Base-by-base conservation (phyloP, 2,329 filamentous ascomycete genomes). In the Beauveria brongniartii region DNA sequence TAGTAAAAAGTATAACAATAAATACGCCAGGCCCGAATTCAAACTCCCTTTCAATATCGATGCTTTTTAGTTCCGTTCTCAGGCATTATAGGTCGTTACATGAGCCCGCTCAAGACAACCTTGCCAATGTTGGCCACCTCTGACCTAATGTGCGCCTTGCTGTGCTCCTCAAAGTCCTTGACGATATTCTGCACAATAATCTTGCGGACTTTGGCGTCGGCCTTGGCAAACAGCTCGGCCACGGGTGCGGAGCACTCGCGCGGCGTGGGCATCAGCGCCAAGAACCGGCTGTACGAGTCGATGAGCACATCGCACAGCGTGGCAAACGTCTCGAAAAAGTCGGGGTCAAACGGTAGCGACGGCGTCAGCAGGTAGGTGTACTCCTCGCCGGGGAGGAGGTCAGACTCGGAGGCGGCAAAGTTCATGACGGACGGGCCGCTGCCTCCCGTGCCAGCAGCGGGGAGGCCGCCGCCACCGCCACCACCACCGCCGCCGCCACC, bases 241-340 rank as follows among this genome's bases (percentile, higher is more conserved):
- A 97, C 80, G 0, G 79, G 74, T 0, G 85, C 81, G 5, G 81
- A 84, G 69, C 90, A 94, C 55, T 89, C 82, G 28, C 88, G 83
- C 1, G 92, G 88, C 3, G 85, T 85, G n/a, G 86, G 82, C 24
- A 97, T 79, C 62, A 99, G 78, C 48, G 80, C 80, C 68, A 95
- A 78, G 30, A 99, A 84, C 59, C 87, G 85, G 41, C 86, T 86
- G 75, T 99, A 99, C 69, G 87, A 91, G 72, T 97, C 94, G 68
- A 97, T 95, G 63, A 99, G 78, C 3, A 96, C 91, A 71, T 99
- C 94, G 76, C 94, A 97, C 7, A 99, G 80, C 14, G 94, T 97
- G 16, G 92, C 89, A 76, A 97, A 97, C 0, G 92, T 97, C 76
- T 95, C 92, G 73, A 93, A 94, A 69, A 96, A 99, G 74, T 99